Conservation (phyloP, 306 rosid genomes). For the Corylus heterophylla region DNA sequence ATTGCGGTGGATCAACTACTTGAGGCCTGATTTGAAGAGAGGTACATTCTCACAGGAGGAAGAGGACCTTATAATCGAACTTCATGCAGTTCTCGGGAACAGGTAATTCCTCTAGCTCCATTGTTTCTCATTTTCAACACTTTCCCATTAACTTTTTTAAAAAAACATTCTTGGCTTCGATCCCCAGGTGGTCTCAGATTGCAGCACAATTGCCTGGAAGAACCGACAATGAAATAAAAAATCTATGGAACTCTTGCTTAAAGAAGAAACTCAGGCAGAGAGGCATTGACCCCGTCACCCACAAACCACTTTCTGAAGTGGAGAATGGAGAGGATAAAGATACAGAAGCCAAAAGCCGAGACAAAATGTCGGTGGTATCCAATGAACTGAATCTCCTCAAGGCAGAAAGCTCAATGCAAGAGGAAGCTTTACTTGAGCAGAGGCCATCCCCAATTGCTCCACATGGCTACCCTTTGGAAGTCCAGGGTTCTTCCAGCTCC, state of each 20-base stretch:
- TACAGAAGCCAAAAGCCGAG: constrained; percentile 26
- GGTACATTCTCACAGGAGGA: constrained; percentile 62
- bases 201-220: constrained; percentile 85
- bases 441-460: constrained; percentile 36
- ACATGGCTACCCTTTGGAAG: constrained; percentile 25
- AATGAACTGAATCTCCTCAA: constrained; percentile 45
- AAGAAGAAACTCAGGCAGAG: constrained; percentile 81
- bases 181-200: constrained; percentile 83
- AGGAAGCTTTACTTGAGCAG: constrained; percentile 39
- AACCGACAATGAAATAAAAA: constrained; percentile 92
- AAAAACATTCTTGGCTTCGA: background rate
- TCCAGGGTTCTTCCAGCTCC: constrained; percentile 41
- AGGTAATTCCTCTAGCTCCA: constrained; percentile 37
- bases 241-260: constrained; percentile 84
- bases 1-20: constrained; percentile 63
- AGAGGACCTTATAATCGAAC: constrained; percentile 53
- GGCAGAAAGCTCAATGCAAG: constrained; percentile 43
- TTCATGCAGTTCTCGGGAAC: constrained; percentile 56
- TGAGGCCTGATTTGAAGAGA: constrained; percentile 69
- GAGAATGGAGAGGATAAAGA: constrained; percentile 41
- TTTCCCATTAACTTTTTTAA: background rate
- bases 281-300: constrained; percentile 88
- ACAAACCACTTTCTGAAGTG: constrained; percentile 58
- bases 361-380: constrained; percentile 28
- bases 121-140: background rate